Percentiles rank a stretch among this genome's conserved stretches.
Conservation (phyloP, 345 rosid species). For the Leavenworthia alabamica region DNA sequence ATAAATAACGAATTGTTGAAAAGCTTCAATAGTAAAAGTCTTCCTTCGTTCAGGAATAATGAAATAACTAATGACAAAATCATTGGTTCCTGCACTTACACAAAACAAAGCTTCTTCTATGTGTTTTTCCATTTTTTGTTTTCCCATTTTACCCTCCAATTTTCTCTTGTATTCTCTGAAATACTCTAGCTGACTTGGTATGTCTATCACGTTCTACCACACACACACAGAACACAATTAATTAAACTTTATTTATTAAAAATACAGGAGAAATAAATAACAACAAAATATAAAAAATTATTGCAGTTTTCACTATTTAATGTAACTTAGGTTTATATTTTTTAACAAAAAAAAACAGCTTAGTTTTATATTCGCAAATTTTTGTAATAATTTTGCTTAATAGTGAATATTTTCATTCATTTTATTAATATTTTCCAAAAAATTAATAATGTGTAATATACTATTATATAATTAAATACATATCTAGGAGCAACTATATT, state of each 20-base stretch:
- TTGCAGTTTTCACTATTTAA: neutral
- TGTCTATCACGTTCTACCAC: slow-evolving; percentile 26
- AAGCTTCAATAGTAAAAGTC: slow-evolving; percentile 42
- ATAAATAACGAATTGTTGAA: slow-evolving; percentile 51
- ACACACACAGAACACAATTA: neutral
- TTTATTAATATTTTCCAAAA: no score
- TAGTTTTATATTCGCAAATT: no score
- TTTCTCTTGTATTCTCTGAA: slow-evolving; percentile 33
- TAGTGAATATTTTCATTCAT: no score
- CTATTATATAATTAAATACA: no score
- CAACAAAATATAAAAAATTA: neutral
- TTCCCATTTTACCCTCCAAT: slow-evolving; percentile 22
- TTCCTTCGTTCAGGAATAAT: slow-evolving; percentile 44
- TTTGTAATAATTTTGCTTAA: no score
- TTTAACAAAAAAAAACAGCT: no score
- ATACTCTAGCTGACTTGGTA: slow-evolving; percentile 28
- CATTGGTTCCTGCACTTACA: slow-evolving; percentile 36
- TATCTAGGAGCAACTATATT: no score
- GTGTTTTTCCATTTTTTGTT: slow-evolving; percentile 30
- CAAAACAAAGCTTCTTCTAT: slow-evolving; percentile 24
- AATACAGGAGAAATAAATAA: neutral
- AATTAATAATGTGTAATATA: no score
- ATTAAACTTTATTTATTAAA: neutral
- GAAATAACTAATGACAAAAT: slow-evolving; percentile 25
- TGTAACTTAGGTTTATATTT: no score